These are phyloP conservation scores for Trichosporon coremiiforme DNA, from an alignment of 1,284 basidiomycete genomes.

Conservation along the genomic window DNA sequence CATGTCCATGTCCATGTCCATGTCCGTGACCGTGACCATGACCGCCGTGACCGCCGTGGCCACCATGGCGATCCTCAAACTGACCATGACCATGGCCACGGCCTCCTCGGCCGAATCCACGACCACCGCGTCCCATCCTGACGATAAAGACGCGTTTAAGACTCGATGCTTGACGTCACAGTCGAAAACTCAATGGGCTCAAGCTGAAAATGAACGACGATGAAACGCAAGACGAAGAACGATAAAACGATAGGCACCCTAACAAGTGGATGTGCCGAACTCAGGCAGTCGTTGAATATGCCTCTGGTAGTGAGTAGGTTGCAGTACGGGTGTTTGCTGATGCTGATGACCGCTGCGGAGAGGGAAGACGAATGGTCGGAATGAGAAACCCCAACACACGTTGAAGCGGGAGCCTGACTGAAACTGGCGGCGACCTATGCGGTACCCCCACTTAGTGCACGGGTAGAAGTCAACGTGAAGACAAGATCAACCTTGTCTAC, in stretches of 20 bases:
- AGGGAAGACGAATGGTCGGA: slow-evolving; percentile 14
- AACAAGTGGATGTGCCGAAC: slow-evolving; percentile 8
- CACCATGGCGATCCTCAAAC: not conserved
- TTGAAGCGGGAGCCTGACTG: not conserved
- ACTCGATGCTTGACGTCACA: slow-evolving; percentile 7
- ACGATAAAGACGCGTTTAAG: not conserved
- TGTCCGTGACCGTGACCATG: slow-evolving; percentile 14
- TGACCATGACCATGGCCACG: not conserved
- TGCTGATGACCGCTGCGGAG: slow-evolving; percentile 15
- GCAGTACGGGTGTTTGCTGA: slow-evolving; percentile 15
- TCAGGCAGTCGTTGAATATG: slow-evolving; percentile 14
- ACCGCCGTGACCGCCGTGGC: slow-evolving; percentile 5
- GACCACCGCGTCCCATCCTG: slow-evolving; percentile 18
- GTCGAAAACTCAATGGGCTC: not conserved
- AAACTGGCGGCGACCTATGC: not conserved
- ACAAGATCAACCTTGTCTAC: not conserved
- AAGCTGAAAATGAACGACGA: slow-evolving; percentile 9
- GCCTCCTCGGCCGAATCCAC: slow-evolving; percentile 5
- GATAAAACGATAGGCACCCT: not conserved
- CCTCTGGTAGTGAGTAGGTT: slow-evolving; percentile 17
- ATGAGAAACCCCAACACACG: not conserved
- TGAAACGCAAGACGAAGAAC: slow-evolving; percentile 13
- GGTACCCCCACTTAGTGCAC: not conserved
- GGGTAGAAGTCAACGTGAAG: not conserved
- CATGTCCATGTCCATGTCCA: not conserved